Base-by-base conservation (phyloP, 768 basidiomycete genomes). In the Auricularia cornea region DNA sequence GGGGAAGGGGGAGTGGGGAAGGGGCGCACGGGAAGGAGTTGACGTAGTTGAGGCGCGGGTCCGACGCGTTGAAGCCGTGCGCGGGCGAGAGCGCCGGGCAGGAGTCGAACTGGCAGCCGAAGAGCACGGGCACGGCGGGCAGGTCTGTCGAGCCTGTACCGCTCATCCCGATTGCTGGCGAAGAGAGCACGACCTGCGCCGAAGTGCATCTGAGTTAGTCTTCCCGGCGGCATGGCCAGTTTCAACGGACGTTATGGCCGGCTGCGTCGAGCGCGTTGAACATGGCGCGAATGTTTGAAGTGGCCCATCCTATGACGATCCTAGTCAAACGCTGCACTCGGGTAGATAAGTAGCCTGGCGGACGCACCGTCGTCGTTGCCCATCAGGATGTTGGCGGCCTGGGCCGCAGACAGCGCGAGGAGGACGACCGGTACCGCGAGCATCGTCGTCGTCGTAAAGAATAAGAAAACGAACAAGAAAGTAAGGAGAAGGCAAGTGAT, bases 111-210 rank as follows among this genome's bases (percentile, higher is more conserved):
- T 82, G 73, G 70, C 79, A 81, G 6, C 76, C 11, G 63, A 59
- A 1, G 67, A 70, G 33, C 28, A 56, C 44, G 1, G 44, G 6
- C 70, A 63, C 6, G 67, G 68, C 1, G 79, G 75, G 10, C 75
- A 66, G 6, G 71, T 77, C 76, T 2, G 73, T 74, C 3, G 78
- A 79, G 16, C 81, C 80, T 2, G 79, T 77, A 5, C 81, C 82
- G 18, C 80, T 81, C 64, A 76, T 66, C 66, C 82, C 77, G 48
- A 74, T 70, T 5, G 82, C 78, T 1, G 82, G 81, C 8, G 75
- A 73, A 18, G 81, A 82, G 2, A 83, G 68, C 18, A 82, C 69
- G 16, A 72, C 72, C 73, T 75, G 44, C 16, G 38, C 8, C 18
- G 8, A 40, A 40, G 8, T 40, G 38, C 38, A 18, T 40, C 18